Base-by-base conservation (phyloP, 805 yeast genomes). In the Saccharomycopsis olivae region DNA sequence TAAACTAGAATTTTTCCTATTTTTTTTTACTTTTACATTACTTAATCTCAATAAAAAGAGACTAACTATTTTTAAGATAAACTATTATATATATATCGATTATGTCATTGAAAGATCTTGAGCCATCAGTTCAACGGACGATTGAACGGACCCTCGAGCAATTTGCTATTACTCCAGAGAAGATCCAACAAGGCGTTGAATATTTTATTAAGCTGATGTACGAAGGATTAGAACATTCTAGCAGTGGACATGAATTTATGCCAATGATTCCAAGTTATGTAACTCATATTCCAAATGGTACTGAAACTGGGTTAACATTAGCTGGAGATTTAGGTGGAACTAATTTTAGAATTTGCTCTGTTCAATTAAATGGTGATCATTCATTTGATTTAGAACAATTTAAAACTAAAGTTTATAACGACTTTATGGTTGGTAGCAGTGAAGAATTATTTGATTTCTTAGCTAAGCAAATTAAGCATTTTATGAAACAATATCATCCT, bases 291-390 rank as follows among this genome's bases (percentile, higher is more conserved):
- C 98, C 98, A 17, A 71, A 69, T 32, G 98, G 98, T 33, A 67
- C 71, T 35, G 98, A 89, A 57, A 67, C 65, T 40, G 97, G 97
- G 33, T 66, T 83, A 29, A 75, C 70, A 47, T 64, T 89, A 45
- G 97, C 97, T 40, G 95, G 92, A 3, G 97, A 89, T 56, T 68
- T 89, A 39, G 98, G 98, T 47, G 97, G 97, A 37, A 88, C 97
- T 43, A 88, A 92, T 59, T 86, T 89, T 62, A 71, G 98, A 53
- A 95, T 92, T 19, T 87, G 96, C 56, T 86, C 96, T 2, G 88
- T 89, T 23, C 58, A 68, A 28, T 68, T 89, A 51, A 65, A 69
- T 36, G 94, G 94, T 39, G 78, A 78, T 53, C 85, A 83, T 49
- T 78, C 89, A n/a, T 87, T 79, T 58, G 66, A 70, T 18, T 61